Percentiles rank a stretch among this genome's conserved stretches.
phyloP scores from a whole-genome alignment of 2,329 filamentous ascomycete genomes.

The Penicillium sp. region DNA sequence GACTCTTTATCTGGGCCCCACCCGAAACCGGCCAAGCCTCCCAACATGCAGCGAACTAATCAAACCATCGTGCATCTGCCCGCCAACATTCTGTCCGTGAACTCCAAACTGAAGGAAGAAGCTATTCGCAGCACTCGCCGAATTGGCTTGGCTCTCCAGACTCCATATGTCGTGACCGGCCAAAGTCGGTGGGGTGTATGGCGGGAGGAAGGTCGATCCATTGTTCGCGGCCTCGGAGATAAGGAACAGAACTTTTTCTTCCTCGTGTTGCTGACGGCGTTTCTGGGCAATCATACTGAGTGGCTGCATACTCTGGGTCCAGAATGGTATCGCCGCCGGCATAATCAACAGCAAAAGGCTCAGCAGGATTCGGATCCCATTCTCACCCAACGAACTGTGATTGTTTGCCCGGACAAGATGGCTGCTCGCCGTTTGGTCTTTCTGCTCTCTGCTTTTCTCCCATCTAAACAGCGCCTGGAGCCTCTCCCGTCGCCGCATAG shows the following conservation, averaged over 20 bases:
- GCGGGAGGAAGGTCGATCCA: slow-evolving; percentile 57
- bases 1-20: slow-evolving; percentile 40
- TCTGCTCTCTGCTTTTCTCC: slow-evolving; percentile 55
- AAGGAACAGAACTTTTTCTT: slow-evolving; percentile 59
- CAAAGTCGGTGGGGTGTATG: slow-evolving; percentile 58
- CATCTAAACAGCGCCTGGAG: slow-evolving; percentile 44
- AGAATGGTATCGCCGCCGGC: slow-evolving; percentile 51
- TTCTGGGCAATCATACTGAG: slow-evolving; percentile 57
- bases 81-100: slow-evolving; percentile 45
- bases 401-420: slow-evolving; percentile 57
- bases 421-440: slow-evolving; percentile 56
- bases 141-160: slow-evolving; percentile 52
- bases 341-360: slow-evolving; percentile 49
- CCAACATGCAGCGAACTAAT: slow-evolving; percentile 47
- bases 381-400: slow-evolving; percentile 52
- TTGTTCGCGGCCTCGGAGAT: slow-evolving; percentile 51
- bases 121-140: slow-evolving; percentile 47
- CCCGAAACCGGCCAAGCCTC: slow-evolving; percentile 44
- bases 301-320: slow-evolving; percentile 55
- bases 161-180: slow-evolving; percentile 54
- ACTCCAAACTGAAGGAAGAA: slow-evolving; percentile 46
- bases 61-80: slow-evolving; percentile 49
- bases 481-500: slow-evolving; percentile 37
- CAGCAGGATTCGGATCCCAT: slow-evolving; percentile 46
- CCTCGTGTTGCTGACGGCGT: slow-evolving; percentile 55